Conservation (phyloP, 768 basidiomycete genomes). For the Psilocybe cyanescens region DNA sequence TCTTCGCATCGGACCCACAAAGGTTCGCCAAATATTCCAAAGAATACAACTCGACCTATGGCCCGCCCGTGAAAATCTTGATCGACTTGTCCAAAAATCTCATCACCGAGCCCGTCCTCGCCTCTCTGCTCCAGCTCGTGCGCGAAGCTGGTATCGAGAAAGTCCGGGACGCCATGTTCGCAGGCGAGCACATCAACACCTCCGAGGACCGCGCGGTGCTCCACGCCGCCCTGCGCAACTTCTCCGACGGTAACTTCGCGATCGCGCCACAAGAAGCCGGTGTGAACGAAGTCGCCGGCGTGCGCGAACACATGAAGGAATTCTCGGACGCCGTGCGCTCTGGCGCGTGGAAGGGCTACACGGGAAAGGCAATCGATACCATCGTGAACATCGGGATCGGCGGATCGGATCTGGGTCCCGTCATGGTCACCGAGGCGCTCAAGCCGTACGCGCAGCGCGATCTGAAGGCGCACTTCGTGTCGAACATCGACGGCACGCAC, state of each 20-base stretch:
- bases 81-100: conserved; percentile 98
- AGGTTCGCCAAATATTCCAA: conserved; percentile 88
- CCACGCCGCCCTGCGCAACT: conserved; percentile 89
- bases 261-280: conserved; percentile 71
- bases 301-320: conserved; percentile 88
- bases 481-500: conserved; percentile 98
- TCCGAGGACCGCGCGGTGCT: conserved; percentile 97
- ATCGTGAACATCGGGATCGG: conserved; percentile 99
- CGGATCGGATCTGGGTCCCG: conserved; percentile 96
- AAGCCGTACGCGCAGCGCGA: conserved; percentile 92
- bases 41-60: conserved; percentile 69
- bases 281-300: conserved; percentile 78
- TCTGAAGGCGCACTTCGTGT: conserved; percentile 86
- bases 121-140: conserved; percentile 76
- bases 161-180: conserved; percentile 90
- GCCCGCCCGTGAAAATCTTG: conserved; percentile 78
- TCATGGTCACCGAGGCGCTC: conserved; percentile 99
- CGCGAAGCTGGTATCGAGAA: conserved; percentile 86
- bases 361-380: conserved; percentile 90
- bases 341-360: conserved; percentile 96
- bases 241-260: conserved; percentile 59
- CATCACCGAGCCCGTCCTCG: conserved; percentile 83
- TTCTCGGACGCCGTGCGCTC: conserved; percentile 86
- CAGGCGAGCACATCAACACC: conserved; percentile 97
- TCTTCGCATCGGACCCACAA: conserved; percentile 86